phyloP scores from a whole-genome alignment of 225 moss, liverwort and hornwort genomes.

The Sphagnum tenellum region DNA sequence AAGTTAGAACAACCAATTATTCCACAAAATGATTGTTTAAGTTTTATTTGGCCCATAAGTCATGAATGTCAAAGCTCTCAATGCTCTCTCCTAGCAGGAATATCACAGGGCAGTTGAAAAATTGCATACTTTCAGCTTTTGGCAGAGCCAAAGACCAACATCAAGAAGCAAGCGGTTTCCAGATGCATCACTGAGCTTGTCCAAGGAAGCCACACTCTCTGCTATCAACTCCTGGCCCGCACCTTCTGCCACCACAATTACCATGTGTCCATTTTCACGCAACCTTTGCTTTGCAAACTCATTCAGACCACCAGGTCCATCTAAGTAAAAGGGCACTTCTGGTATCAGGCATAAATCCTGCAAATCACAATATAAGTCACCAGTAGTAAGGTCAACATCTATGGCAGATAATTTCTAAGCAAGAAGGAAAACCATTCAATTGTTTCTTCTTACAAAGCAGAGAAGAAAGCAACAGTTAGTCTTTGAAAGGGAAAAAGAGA shows the following conservation, averaged over 20 bases:
- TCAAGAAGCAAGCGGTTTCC: constrained; percentile 65
- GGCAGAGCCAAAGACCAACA: constrained; percentile 61
- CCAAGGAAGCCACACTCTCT: constrained; percentile 26
- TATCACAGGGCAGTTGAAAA: not conserved
- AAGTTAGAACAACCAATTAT: not conserved
- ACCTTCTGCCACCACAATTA: constrained; percentile 76
- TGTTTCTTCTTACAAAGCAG: no score
- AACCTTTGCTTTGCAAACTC: constrained; percentile 47
- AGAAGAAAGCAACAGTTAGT: not conserved
- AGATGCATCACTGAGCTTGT: constrained; percentile 53
- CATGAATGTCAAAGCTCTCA: not conserved
- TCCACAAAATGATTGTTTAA: not conserved
- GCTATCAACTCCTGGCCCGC: constrained; percentile 71
- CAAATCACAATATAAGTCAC: constrained; percentile 2
- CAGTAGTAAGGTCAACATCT: not conserved
- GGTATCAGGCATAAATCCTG: constrained; percentile 76
- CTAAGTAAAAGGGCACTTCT: constrained; percentile 63
- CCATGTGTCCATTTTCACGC: constrained; percentile 54
- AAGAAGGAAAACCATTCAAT: no score
- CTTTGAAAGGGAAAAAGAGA: not conserved
- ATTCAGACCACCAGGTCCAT: constrained; percentile 55
- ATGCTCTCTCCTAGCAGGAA: not conserved
- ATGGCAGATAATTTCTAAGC: no score
- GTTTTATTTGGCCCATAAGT: not conserved
- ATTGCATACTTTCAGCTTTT: constrained; percentile 44